A percentile compares a stretch with the other conserved stretches of the same genome.
Conservation (phyloP, 208 protist genomes). For the Lotmaria passim region DNA sequence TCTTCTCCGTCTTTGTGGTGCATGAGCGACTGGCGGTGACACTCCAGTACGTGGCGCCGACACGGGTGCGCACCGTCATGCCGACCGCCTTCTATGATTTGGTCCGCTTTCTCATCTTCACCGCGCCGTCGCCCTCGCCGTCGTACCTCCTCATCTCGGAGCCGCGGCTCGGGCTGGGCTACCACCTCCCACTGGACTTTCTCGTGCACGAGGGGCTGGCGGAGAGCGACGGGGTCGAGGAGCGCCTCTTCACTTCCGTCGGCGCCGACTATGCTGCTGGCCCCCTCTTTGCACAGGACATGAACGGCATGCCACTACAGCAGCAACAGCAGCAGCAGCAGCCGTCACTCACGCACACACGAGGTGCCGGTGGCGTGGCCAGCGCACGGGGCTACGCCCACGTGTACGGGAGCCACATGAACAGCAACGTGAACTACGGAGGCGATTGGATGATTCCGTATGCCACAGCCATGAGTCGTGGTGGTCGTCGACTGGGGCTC, state of each 20-base stretch:
- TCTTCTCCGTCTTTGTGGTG: constrained; percentile 77
- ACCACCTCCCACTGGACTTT: constrained; percentile 82
- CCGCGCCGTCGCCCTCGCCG: constrained; percentile 54
- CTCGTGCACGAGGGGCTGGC: constrained; percentile 52
- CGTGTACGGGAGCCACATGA: background rate
- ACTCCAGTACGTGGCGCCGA: constrained; percentile 76
- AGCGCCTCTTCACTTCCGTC: constrained; percentile 25
- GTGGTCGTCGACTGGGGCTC: constrained; percentile 57
- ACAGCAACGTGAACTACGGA: background rate
- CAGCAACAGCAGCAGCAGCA: constrained; percentile 7
- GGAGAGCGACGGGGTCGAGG: constrained; percentile 34
- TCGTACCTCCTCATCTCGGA: constrained; percentile 87
- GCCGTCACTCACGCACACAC: constrained; percentile 9
- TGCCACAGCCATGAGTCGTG: constrained; percentile 47
- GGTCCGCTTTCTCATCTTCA: constrained; percentile 66
- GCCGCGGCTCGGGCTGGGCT: constrained; percentile 81
- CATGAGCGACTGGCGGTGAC: constrained; percentile 72
- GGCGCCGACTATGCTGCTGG: constrained; percentile 9
- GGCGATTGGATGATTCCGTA: constrained; percentile 34
- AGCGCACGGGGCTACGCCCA: background rate
- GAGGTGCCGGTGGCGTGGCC: constrained; percentile 12
- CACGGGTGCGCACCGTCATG: constrained; percentile 63
- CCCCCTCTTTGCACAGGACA: background rate
- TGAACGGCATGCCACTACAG: too few species aligned
- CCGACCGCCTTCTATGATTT: constrained; percentile 81